A percentile compares a stretch with the other conserved stretches of the same genome.
Conservation (phyloP, 1,284 basidiomycete genomes). For the Austroboletus rostrupii region DNA sequence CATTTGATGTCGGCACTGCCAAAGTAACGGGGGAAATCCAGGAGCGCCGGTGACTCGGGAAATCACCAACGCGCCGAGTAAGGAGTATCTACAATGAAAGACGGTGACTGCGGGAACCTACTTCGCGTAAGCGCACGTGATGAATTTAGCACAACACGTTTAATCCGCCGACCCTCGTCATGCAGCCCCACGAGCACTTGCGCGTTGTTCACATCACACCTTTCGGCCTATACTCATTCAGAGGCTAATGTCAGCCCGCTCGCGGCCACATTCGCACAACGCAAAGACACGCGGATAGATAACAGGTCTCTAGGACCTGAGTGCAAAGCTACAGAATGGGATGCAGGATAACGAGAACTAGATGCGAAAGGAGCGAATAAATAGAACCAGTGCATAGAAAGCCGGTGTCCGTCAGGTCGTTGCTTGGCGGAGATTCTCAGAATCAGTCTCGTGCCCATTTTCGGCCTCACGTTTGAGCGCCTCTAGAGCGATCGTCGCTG, state of each 20-base stretch:
- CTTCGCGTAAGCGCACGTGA: conserved; percentile 4
- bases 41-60: conserved; percentile 19
- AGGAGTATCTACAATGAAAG: neutral
- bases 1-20: conserved; percentile 7
- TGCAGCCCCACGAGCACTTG: conserved; percentile 4
- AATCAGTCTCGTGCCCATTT: conserved; percentile 8
- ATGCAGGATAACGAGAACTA: neutral
- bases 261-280: conserved; percentile 5
- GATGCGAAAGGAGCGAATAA: conserved; percentile 3
- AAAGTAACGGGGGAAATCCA: conserved; percentile 11
- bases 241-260: conserved; percentile 3
- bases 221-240: conserved; percentile 2
- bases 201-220: conserved; percentile 12
- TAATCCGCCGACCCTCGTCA: neutral
- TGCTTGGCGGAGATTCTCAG: neutral
- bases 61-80: conserved; percentile 16
- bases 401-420: neutral
- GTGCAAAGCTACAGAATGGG: conserved; percentile 11
- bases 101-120: conserved; percentile 1
- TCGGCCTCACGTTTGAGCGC: conserved; percentile 24
- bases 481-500: conserved; percentile 47
- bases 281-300: conserved; percentile 13
- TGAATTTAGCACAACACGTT: conserved; percentile 14
- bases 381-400: conserved; percentile 3
- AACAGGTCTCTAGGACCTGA: conserved; percentile 7